A percentile compares a stretch with the other conserved stretches of the same genome.
phyloP scores from a whole-genome alignment of 73 alveolate species.

The Symbiodinium natans region DNA sequence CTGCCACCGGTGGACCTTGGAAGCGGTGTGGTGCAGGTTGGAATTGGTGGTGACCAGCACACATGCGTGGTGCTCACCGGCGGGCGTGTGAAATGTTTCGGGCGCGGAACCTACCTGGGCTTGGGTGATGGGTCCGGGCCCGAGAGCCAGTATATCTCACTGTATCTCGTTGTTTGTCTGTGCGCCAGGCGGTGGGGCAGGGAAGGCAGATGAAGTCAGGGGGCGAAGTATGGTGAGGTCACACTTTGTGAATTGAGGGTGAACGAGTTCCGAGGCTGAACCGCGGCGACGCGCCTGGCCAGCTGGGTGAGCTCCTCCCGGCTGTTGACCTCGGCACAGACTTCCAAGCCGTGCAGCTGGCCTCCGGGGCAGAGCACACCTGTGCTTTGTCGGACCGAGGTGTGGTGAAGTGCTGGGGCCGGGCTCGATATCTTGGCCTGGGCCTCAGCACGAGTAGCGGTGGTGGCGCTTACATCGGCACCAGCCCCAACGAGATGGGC shows the following conservation, averaged over 20 bases:
- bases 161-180: background rate
- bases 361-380: background rate
- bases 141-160: too few relatives aligned
- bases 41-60: too few relatives aligned
- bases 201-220: background rate
- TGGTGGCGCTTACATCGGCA: background rate
- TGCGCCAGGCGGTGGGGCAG: too few relatives aligned
- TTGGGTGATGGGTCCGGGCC: background rate
- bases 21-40: too few relatives aligned
- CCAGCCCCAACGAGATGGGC: background rate
- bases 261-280: too few relatives aligned
- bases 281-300: too few relatives aligned
- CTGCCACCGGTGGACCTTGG: too few relatives aligned
- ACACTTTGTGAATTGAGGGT: too few relatives aligned
- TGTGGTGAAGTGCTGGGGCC: conserved; percentile 3
- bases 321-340: background rate
- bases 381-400: background rate
- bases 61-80: too few relatives aligned
- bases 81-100: too few relatives aligned
- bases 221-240: background rate
- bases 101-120: background rate
- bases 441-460: too few relatives aligned
- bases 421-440: background rate
- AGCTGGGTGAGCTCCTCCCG: background rate
- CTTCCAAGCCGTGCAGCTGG: background rate